These are phyloP conservation scores for Leccinum subtestaceum DNA, from an alignment of 768 basidiomycete genomes.

Conservation along the genomic window DNA sequence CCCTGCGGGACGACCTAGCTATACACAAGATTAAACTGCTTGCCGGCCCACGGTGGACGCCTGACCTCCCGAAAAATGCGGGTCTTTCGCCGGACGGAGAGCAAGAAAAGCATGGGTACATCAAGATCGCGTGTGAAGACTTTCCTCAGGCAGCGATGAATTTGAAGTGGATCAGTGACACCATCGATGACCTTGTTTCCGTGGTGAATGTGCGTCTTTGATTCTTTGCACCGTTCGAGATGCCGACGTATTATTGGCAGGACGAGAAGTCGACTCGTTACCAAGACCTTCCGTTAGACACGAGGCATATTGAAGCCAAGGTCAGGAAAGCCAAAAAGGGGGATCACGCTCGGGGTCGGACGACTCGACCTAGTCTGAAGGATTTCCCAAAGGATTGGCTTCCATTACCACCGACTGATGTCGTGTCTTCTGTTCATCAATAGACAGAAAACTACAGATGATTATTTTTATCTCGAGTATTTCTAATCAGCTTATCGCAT, in stretches of 20 bases:
- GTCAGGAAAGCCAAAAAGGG: conserved; percentile 70
- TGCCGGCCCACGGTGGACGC: conserved; percentile 86
- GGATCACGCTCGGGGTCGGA: conserved; percentile 57
- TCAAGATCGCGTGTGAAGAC: conserved; percentile 90
- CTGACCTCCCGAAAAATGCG: conserved; percentile 65
- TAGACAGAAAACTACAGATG: conserved; percentile 6
- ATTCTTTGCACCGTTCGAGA: conserved; percentile 2
- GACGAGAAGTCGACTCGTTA: conserved; percentile 38
- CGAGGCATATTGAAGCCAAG: conserved; percentile 74
- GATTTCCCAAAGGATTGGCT: conserved; percentile 91
- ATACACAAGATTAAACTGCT: conserved; percentile 85
- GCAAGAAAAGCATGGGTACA: conserved; percentile 65
- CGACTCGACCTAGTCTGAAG: conserved; percentile 59
- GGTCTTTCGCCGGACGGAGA: conserved; percentile 47
- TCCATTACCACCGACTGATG: conserved; percentile 31
- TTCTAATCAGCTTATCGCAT: conserved; percentile 2
- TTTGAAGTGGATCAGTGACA: conserved; percentile 91
- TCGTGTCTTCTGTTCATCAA: conserved; percentile 2
- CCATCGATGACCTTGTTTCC: conserved; percentile 70
- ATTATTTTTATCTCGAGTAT: conserved; percentile 1
- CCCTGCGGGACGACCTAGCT: conserved; percentile 60
- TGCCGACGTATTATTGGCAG: conserved; percentile 20
- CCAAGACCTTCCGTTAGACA: conserved; percentile 76
- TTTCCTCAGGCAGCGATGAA: conserved; percentile 84
- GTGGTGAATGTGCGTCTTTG: conserved; percentile 76